Conservation (phyloP, 2,329 filamentous ascomycete species). For the Drechslera avenae region DNA sequence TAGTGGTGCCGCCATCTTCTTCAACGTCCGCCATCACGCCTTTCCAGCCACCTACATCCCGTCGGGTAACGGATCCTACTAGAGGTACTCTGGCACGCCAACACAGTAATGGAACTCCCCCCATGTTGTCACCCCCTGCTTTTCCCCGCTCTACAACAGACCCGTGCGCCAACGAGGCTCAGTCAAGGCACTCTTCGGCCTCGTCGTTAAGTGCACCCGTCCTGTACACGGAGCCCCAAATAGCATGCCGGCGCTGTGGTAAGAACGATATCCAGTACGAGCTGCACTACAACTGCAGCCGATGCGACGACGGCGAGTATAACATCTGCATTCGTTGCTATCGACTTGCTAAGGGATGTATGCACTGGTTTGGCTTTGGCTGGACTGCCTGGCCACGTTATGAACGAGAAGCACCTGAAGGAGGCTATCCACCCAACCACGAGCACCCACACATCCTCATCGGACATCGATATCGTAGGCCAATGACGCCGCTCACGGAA, state of each 20-base stretch:
- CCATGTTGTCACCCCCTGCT: slow-evolving; percentile 25
- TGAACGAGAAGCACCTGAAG: slow-evolving; percentile 53
- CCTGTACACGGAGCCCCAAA: slow-evolving; percentile 70
- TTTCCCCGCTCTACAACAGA: slow-evolving; percentile 42
- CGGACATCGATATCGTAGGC: slow-evolving; percentile 52
- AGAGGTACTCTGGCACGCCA: slow-evolving; percentile 25
- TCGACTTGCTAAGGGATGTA: slow-evolving; percentile 74
- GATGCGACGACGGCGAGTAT: slow-evolving; percentile 73
- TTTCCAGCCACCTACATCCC: slow-evolving; percentile 28
- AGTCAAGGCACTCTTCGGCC: slow-evolving; percentile 23
- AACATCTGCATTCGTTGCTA: slow-evolving; percentile 85
- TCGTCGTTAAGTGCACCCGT: slow-evolving; percentile 24
- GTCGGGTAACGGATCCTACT: slow-evolving; percentile 41
- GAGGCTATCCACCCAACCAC: slow-evolving; percentile 48
- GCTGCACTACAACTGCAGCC: slow-evolving; percentile 80
- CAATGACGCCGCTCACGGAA: slow-evolving; percentile 30
- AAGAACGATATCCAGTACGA: slow-evolving; percentile 79
- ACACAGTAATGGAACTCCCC: slow-evolving; percentile 36
- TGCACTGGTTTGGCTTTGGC: slow-evolving; percentile 88
- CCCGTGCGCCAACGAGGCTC: slow-evolving; percentile 23
- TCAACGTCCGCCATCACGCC: slow-evolving; percentile 23
- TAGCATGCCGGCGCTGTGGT: slow-evolving; percentile 74
- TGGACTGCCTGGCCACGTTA: slow-evolving; percentile 71
- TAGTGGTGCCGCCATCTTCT: slow-evolving; percentile 20
- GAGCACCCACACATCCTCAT: slow-evolving; percentile 60